Base-by-base conservation (phyloP, 495 filamentous ascomycete genomes). In the Penicillium simplicissimum region DNA sequence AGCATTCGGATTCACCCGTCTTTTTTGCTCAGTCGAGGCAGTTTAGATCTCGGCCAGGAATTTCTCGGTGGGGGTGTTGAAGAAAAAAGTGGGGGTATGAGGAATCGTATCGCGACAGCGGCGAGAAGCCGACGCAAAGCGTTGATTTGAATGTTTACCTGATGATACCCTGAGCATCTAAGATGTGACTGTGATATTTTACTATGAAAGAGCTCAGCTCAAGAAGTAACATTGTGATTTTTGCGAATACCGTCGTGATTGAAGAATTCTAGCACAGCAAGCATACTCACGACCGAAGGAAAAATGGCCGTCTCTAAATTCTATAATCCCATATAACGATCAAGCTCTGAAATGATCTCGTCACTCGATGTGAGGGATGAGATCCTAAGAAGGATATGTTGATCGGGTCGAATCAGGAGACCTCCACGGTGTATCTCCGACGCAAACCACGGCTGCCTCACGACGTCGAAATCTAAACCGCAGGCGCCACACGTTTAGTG, bases 321-420 rank as follows among this genome's bases (percentile, higher is more conserved):
- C 19, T 31, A 60, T 25, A 51, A n/a, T 0, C 57, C 52, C 36
- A 60, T 13, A 45, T 64, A 57, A 2, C 31, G 33, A 15, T 56
- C 58, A 5, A 60, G 5, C 15, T 9, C 40, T 4, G 19, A n/a
- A 5, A 64, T 36, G 1, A 64, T 8, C 7, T 60, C 52, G 5
- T 52, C 61, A 3, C 17, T 28, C 3, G 8, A 37, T 19, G 51
- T 36, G 13, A n/a, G 3, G 14, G 4, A 1, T 33, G 35, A 5
- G 9, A 64, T 17, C 4, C 51, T 42, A 3, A 38, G 19, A 7
- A 64, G 4, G 8, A 64, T 56, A 15, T 64, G 57, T 21, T 64
- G 57, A 51, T 64, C 57, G 31, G 62, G 62, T 19, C 57, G 62
- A 43, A 60, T 19, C 1, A 60, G 13, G 13, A 56, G 28, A 0